These are phyloP conservation scores for Neoarthrinium moseri DNA, from an alignment of 2,329 filamentous ascomycete species.

Conservation along the genomic window DNA sequence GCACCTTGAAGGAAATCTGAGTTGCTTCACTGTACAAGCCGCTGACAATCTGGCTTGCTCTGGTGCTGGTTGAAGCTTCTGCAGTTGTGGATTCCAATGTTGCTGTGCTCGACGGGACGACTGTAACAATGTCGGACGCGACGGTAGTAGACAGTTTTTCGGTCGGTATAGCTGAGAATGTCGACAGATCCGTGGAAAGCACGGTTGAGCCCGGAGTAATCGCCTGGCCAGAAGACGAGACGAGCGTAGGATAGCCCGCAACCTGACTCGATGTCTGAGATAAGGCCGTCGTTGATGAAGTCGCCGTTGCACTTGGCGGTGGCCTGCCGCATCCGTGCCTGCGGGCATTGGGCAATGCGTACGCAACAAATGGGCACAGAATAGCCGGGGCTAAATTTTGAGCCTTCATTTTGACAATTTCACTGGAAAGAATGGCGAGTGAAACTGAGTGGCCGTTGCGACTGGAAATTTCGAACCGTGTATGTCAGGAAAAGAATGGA, in stretches of 20 bases:
- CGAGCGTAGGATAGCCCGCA: not conserved
- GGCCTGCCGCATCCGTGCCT: not conserved
- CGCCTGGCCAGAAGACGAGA: not conserved
- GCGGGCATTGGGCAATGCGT: conserved; percentile 1
- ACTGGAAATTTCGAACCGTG: not conserved
- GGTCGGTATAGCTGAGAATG: not conserved
- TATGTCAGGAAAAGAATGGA: not conserved
- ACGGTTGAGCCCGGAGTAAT: not conserved
- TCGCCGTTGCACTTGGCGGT: not conserved
- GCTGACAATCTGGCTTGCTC: not conserved
- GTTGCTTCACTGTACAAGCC: not conserved
- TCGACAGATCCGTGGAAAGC: not conserved
- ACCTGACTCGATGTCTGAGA: not conserved
- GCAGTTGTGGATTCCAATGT: not conserved
- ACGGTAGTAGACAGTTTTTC: not conserved
- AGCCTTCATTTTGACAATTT: not conserved
- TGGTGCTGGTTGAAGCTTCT: not conserved
- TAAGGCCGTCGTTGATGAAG: not conserved
- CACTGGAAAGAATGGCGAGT: not conserved
- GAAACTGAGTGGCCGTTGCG: too few species aligned
- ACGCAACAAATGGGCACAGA: not conserved
- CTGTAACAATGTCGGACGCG: not conserved
- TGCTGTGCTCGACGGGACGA: not conserved
- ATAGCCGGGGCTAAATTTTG: not conserved
- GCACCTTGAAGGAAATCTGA: not conserved